A percentile compares a stretch with the other conserved stretches of the same genome.
These are phyloP conservation scores for Leishmania turanica DNA, from an alignment of 208 protist genomes.

Conservation along the genomic window DNA sequence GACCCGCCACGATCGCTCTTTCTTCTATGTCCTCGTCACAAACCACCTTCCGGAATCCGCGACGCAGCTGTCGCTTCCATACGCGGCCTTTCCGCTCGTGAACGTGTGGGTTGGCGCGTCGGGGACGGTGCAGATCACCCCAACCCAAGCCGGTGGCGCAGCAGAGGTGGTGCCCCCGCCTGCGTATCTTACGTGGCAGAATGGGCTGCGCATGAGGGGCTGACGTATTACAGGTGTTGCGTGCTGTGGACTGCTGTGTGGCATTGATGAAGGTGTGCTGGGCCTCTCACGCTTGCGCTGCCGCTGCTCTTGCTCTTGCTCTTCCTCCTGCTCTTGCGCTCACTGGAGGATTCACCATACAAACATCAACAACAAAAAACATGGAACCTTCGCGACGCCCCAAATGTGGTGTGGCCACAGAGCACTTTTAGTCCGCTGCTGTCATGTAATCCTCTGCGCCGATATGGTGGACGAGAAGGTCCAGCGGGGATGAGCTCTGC, in stretches of 20 bases:
- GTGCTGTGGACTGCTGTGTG: not conserved
- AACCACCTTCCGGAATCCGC: constrained; percentile 33
- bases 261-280: not conserved
- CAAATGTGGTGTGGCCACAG: not conserved
- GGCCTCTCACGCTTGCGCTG: not conserved
- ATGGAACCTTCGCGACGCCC: not conserved
- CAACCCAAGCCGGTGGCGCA: constrained; percentile 23
- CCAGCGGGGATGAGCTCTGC: not conserved
- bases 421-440: not conserved
- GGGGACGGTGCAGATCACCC: constrained; percentile 46
- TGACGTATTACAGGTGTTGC: not conserved
- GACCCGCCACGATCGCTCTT: constrained; percentile 8
- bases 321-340: not conserved
- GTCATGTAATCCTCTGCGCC: not conserved
- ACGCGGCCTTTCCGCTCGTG: constrained; percentile 55
- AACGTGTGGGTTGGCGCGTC: constrained; percentile 41
- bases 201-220: constrained; percentile 31
- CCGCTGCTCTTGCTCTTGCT: not conserved
- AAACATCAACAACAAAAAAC: not conserved
- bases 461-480: not conserved
- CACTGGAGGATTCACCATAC: not conserved
- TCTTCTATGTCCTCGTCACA: constrained; percentile 56
- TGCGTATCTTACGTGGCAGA: constrained; percentile 36
- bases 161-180: constrained; percentile 11
- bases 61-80: constrained; percentile 37